phyloP scores from a whole-genome alignment of 371 early-diverging fungal genomes.

The Nematocida parisii region DNA sequence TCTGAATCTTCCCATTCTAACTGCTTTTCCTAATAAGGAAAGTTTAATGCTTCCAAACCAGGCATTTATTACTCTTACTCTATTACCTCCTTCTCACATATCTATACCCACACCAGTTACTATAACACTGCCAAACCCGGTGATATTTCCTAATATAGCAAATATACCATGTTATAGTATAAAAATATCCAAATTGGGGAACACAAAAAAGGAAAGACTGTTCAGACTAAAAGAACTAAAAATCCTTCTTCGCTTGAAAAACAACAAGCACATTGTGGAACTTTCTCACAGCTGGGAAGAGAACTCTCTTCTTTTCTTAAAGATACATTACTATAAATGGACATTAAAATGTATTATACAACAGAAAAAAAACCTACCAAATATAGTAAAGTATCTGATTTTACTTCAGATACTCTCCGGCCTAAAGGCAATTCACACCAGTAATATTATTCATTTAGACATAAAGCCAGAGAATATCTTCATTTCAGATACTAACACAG shows the following conservation, averaged over 20 bases:
- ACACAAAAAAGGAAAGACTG: constrained; percentile 41
- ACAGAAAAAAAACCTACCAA: constrained; percentile 16
- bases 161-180: too few species aligned
- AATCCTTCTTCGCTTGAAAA: constrained; percentile 49
- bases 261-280: not conserved
- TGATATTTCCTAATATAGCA: too few species aligned
- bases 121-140: too few species aligned
- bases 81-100: too few species aligned
- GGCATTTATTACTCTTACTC: too few species aligned
- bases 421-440: constrained; percentile 55
- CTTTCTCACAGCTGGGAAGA: constrained; percentile 80
- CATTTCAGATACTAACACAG: constrained; percentile 12
- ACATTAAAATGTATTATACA: constrained; percentile 57
- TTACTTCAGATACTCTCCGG: constrained; percentile 56
- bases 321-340: constrained; percentile 74
- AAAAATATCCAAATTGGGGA: constrained; percentile 54
- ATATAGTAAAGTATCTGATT: constrained; percentile 28
- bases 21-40: too few species aligned
- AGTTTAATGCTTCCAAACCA: too few species aligned
- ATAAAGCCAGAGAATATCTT: constrained; percentile 69
- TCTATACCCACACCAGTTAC: too few species aligned
- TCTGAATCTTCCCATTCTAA: too few species aligned
- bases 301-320: constrained; percentile 77
- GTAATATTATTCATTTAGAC: constrained; percentile 64
- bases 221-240: constrained; percentile 58